Percentiles rank a stretch among this genome's conserved stretches.
Evolutionary conservation across 495 filamentous ascomycete genomes (phyloP).

Genomic region (Pyrenopolyporus hunteri): DNA sequence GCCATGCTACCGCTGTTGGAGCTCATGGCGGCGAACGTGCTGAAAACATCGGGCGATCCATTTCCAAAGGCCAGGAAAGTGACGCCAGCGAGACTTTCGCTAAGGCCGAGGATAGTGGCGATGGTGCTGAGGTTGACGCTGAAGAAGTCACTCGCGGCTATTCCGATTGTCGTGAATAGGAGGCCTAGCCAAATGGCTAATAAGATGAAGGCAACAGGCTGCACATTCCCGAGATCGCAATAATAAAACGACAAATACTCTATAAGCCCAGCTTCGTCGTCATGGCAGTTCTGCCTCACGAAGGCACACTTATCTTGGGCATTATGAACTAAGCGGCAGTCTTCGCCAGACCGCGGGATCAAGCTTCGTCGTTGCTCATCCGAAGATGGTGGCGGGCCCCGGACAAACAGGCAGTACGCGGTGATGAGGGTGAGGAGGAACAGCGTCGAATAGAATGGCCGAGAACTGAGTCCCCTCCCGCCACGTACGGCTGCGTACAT

Average conservation of each 20-base stretch:
- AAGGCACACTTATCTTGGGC: conserved; percentile 85
- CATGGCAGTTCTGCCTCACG: conserved; percentile 77
- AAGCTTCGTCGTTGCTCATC: conserved; percentile 4
- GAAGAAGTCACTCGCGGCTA: conserved; percentile 97
- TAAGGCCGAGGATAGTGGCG: conserved; percentile 84
- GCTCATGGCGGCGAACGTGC: conserved; percentile 96
- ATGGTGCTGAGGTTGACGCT: conserved; percentile 96
- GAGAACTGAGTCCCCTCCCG: conserved; percentile 37
- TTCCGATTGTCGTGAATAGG: conserved; percentile 97
- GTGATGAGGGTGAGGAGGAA: conserved; percentile 47
- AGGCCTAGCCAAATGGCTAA: conserved; percentile 84
- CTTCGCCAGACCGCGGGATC: conserved; percentile 32
- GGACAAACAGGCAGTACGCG: conserved; percentile 42
- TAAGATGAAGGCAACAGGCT: conserved; percentile 77
- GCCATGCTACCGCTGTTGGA: conserved; percentile 95
- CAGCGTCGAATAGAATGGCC: conserved; percentile 47
- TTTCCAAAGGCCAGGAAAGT: conserved; percentile 98
- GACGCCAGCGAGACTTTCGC: conserved; percentile 94
- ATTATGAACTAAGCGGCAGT: conserved; percentile 83
- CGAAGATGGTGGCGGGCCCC: conserved; percentile 5
- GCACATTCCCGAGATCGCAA: conserved; percentile 72
- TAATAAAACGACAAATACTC: conserved; percentile 94
- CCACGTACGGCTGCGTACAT: conserved; percentile 14
- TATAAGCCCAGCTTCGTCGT: conserved; percentile 88
- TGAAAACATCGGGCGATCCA: conserved; percentile 98